phyloP scores from a whole-genome alignment of 192 early-diverging fungal species.

The Powellomyces hirtus region DNA sequence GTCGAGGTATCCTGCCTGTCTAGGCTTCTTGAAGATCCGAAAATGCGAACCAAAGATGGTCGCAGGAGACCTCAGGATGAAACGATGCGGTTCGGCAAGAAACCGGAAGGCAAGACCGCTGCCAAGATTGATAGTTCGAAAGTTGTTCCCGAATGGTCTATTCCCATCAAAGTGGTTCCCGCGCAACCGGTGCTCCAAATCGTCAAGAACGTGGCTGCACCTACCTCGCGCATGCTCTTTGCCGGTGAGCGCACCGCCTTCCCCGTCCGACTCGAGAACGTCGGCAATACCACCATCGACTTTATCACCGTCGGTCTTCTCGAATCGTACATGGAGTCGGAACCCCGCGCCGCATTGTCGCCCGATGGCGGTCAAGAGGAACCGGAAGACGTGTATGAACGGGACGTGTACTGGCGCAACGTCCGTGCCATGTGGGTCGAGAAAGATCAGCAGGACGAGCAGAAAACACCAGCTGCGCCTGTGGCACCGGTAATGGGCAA shows the following conservation, averaged over 20 bases:
- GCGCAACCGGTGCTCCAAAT: conserved; percentile 65
- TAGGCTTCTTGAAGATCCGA: conserved; percentile 53
- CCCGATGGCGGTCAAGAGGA: conserved; percentile 49
- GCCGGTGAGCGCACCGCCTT: conserved; percentile 75
- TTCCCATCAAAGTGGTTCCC: conserved; percentile 59
- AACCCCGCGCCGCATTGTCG: conserved; percentile 15
- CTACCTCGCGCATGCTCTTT: conserved; percentile 61
- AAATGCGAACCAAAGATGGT: conserved; percentile 55
- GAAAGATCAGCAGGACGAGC: conserved; percentile 19
- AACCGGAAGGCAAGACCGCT: neutral
- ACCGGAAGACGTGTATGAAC: conserved; percentile 73
- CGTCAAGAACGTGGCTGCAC: neutral
- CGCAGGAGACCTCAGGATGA: conserved; percentile 41
- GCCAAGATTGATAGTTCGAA: neutral
- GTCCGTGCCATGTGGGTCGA: conserved; percentile 48
- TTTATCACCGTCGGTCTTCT: conserved; percentile 54
- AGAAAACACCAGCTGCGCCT: neutral
- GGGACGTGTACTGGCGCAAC: conserved; percentile 65
- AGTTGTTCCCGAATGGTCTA: conserved; percentile 28
- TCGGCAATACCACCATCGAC: conserved; percentile 69
- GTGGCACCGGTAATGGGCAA: conserved; percentile 25
- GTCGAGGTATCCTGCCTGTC: conserved; percentile 51
- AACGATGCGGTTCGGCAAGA: neutral
- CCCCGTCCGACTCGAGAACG: conserved; percentile 68
- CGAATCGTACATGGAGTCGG: conserved; percentile 28